phyloP scores from a whole-genome alignment of 1,284 basidiomycete species.

The Pascua sp. region DNA sequence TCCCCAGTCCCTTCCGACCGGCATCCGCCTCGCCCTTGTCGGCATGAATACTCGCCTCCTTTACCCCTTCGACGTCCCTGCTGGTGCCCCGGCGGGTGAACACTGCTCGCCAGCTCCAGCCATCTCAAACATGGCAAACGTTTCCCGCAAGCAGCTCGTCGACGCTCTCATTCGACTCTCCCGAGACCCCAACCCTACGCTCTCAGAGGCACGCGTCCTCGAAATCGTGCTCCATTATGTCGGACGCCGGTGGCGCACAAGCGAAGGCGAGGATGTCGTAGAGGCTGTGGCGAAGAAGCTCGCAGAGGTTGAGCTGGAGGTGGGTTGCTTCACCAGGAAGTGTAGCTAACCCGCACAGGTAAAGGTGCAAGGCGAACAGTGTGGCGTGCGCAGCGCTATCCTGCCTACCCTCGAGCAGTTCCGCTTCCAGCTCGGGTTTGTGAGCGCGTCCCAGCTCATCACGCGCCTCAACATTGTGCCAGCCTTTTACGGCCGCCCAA shows the following conservation, averaged over 20 bases:
- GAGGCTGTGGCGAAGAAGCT: conserved; percentile 31
- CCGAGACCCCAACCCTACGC: not conserved
- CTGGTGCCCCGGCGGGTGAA: conserved; percentile 1
- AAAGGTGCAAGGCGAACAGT: conserved; percentile 22
- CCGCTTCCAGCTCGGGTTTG: conserved; percentile 34
- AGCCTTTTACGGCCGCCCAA: not conserved
- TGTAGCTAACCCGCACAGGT: conserved; percentile 9
- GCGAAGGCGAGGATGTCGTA: conserved; percentile 14
- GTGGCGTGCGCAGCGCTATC: too few relatives aligned
- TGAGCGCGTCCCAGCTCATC: conserved; percentile 27
- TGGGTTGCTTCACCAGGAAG: conserved; percentile 11
- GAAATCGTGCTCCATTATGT: conserved; percentile 38
- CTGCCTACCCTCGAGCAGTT: conserved; percentile 27
- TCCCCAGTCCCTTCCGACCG: conserved; percentile 4
- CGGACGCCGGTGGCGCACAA: conserved; percentile 24
- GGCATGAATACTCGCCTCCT: conserved; percentile 14
- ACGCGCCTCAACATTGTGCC: conserved; percentile 18
- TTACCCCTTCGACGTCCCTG: conserved; percentile 24
- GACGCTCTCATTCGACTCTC: conserved; percentile 25
- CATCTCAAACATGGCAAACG: conserved; percentile 6
- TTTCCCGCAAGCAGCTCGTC: conserved; percentile 28
- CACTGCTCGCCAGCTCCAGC: not conserved
- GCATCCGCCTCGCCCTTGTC: conserved; percentile 6
- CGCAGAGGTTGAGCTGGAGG: conserved; percentile 44
- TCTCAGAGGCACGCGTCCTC: conserved; percentile 3